Conservation (phyloP, 2,329 filamentous ascomycete genomes). For the Calonectria ilicicola region DNA sequence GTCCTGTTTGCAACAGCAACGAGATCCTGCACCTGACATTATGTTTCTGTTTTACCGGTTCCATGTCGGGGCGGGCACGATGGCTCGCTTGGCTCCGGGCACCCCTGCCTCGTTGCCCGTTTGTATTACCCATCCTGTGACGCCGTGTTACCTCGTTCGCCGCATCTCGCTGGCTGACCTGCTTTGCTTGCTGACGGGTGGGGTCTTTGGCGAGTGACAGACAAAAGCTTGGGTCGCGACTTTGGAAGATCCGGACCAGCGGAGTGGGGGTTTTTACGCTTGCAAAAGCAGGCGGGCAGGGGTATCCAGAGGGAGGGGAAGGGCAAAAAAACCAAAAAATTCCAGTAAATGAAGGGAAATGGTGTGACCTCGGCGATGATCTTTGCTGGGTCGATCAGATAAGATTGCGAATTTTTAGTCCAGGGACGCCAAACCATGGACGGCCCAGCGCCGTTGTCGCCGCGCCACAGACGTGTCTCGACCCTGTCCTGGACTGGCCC, state of each 20-base stretch:
- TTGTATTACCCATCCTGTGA: not conserved
- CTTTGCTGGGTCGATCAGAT: conserved; percentile 37
- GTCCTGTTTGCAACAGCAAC: not conserved
- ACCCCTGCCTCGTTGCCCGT: conserved; percentile 4
- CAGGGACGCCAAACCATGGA: conserved; percentile 16
- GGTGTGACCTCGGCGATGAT: conserved; percentile 52
- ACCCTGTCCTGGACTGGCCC: not conserved
- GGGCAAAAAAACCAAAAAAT: not conserved
- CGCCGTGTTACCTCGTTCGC: not conserved
- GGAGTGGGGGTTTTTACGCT: conserved; percentile 30
- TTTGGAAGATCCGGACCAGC: conserved; percentile 21
- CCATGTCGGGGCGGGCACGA: not conserved
- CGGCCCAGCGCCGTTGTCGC: conserved; percentile 1
- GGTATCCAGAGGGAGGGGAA: not conserved
- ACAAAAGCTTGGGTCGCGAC: conserved; percentile 19
- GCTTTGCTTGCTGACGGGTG: conserved; percentile 19
- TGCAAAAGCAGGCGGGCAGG: not conserved
- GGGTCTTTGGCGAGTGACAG: conserved; percentile 15
- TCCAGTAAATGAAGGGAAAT: conserved; percentile 13
- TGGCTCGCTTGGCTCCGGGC: conserved; percentile 20
- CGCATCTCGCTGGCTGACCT: conserved; percentile 12
- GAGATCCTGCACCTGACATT: conserved; percentile 7
- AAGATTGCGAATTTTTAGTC: conserved; percentile 32
- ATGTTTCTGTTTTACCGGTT: not conserved
- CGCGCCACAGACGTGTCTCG: conserved; percentile 11